Base-by-base conservation (phyloP, 306 rosid species). In the Acmispon strigosus region DNA sequence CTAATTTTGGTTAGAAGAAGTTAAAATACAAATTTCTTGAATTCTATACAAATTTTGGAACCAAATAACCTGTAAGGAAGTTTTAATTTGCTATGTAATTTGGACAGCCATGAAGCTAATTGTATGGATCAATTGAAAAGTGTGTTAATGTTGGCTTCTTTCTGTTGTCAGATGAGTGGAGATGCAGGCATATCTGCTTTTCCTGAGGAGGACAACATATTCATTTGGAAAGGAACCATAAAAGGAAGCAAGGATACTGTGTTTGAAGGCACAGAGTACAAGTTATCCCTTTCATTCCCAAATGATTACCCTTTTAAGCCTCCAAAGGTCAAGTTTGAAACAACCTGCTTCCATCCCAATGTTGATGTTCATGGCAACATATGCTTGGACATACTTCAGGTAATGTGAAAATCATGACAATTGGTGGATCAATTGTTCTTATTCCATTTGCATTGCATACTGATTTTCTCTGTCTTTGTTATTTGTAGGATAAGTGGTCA, bases 351-450 rank as follows among this genome's bases (percentile, higher is more conserved):
- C 70, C 99, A 94, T 65, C 99, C 99, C 5, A 94, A 94, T 73
- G 96, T 94, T 4, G 99, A 91, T 83, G 50, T 87, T 0, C 80
- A 76, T 34, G 99, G 97, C 73, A 91, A 94, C 39, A 94, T 94
- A 32, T 94, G 99, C 86, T 81, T 94, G 91, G 99, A 94, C 82
- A 94, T 94, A 55, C 99, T 94, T 84, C 99, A 94, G 97, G 98
- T 88, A 53, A 73, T 72, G 76, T 41, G 51, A 62, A 61, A 61
- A 50, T 56, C 73, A 4, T 9, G 6, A 4, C 13, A 60, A n/a
- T 60, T 41, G 8, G 3, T 13, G 18, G 14, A 58, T 8, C 44
- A 42, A 14, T 17, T 55, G 16, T 55, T 17, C 3, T 43, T 36
- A 4, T 22, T 48, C 48, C 44, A 22, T 65, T 70, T 34, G 8